Evolutionary conservation across 2,329 filamentous ascomycete genomes (phyloP), one percentile per base, ranked within the genome.

Genomic region (Geosmithia putterillii): DNA sequence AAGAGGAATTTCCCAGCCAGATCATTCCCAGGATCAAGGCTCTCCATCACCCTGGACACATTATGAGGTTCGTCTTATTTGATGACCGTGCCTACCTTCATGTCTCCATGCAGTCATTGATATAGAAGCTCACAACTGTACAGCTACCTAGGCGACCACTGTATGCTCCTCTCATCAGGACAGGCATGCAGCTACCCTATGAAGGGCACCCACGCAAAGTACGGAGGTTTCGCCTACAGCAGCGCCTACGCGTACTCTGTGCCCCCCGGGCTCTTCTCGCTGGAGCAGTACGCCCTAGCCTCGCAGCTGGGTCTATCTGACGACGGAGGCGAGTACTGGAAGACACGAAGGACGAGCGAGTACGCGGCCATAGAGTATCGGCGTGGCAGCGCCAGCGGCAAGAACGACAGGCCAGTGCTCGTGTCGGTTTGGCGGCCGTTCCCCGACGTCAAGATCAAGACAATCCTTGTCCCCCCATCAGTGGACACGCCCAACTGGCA

Each of bases 111-210:
- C 39, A 48, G 12, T 5, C 35, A 38, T 4, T 7, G 6, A 18
- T 8, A 38, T n/a, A 20, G 35, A 38, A 4, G 7, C 35, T 38
- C n/a, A 38, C 9, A n/a, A 14, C 4, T 21, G 4, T 9, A 2
- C 35, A 73, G 80, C 51, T 75, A 78, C 48, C 71, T 78, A 17
- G 83, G 81, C n/a, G 81, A 79, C 1, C 84, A 89, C 57, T 81
- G 79, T 39, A 84, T 88, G 69, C 69, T 89, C 20, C 70, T 89
- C 7, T 82, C 77, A 4, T 84, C 80, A 0, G 84, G 85, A 1
- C 84, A 90, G 57, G 81, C 80, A n/a, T 89, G 84, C 60, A 81
- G 83, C 58, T 89, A 89, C 56, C 81, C 84, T 0, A 81, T 89
- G 68, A 85, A 85, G 60, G 83, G 81, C 43, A 86, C 83, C 0